Evolutionary conservation across 306 rosid species (phyloP).

Genomic region (Quercus cerris): DNA sequence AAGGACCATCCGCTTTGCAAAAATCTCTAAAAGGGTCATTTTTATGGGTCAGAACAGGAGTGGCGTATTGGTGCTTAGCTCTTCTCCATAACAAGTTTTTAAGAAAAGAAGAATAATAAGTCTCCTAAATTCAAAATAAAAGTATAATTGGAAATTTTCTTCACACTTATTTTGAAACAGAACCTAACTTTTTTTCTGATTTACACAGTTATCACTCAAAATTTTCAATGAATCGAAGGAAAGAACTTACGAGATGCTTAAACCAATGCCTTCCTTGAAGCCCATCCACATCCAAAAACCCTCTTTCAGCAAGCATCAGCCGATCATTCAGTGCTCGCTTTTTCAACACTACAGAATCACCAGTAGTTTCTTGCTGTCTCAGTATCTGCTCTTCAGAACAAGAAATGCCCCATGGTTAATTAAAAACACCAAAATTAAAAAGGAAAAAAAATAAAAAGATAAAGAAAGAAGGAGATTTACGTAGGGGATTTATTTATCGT

Average conservation of each 20-base stretch:
- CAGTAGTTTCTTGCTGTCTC: slow-evolving; percentile 37
- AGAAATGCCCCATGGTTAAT: not conserved
- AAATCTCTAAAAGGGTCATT: not conserved
- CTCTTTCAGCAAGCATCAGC: slow-evolving; percentile 70
- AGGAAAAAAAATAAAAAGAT: not conserved
- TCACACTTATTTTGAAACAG: not conserved
- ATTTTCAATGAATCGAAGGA: not conserved
- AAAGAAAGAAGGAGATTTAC: not conserved
- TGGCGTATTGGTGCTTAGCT: not conserved
- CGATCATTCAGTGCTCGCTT: slow-evolving; percentile 73
- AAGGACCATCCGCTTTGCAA: not conserved
- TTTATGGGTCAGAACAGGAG: not conserved
- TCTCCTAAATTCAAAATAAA: not conserved
- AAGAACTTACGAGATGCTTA: slow-evolving; percentile 82
- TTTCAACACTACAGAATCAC: slow-evolving; percentile 35
- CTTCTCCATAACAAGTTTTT: no score
- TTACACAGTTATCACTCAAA: not conserved
- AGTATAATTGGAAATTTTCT: not conserved
- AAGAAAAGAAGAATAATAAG: no score
- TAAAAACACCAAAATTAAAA: slow-evolving; percentile 6
- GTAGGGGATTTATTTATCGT: not conserved
- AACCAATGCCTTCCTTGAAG: slow-evolving; percentile 68
- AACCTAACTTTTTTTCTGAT: not conserved
- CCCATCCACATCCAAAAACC: slow-evolving; percentile 73
- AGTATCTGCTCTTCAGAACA: slow-evolving; percentile 44